Conservation (phyloP, 1,139 yeast species). For the Cylindricascospora bacillispora region DNA sequence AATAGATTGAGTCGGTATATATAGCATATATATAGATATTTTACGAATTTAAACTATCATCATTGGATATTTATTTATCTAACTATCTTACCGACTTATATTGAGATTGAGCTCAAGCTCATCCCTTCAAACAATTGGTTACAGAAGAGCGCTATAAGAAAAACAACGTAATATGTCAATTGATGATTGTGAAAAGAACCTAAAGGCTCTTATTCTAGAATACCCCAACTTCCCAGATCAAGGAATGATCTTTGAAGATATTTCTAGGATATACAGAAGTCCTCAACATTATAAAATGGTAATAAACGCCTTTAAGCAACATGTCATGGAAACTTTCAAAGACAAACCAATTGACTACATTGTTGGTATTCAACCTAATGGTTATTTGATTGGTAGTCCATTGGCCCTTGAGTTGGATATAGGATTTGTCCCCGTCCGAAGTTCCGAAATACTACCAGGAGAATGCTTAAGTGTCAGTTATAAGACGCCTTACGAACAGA, state of each 20-base stretch:
- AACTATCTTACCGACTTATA: too few species aligned
- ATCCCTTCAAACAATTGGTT: too few species aligned
- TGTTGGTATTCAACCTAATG: constrained; percentile 88
- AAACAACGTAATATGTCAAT: constrained; percentile 18
- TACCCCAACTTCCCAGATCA: constrained; percentile 87
- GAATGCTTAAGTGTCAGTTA: constrained; percentile 53
- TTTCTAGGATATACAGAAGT: constrained; percentile 74
- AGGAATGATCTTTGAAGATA: constrained; percentile 89
- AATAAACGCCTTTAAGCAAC: constrained; percentile 61
- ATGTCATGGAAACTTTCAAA: constrained; percentile 40
- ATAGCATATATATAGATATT: too few species aligned
- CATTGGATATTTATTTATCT: too few species aligned
- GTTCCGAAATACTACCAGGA: constrained; percentile 87
- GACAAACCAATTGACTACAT: constrained; percentile 59
- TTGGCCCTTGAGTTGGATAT: constrained; percentile 75
- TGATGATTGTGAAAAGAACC: constrained; percentile 40
- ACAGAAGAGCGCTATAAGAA: too few species aligned
- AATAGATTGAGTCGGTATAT: too few species aligned
- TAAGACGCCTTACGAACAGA: constrained; percentile 79
- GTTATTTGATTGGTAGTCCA: constrained; percentile 86
- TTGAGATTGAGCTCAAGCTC: too few species aligned
- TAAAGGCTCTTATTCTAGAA: constrained; percentile 56
- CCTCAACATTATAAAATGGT: constrained; percentile 68
- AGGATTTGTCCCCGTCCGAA: constrained; percentile 84
- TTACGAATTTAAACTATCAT: too few species aligned